phyloP scores from a whole-genome alignment of 2,329 filamentous ascomycete genomes.

The Scedosporium apiospermum region DNA sequence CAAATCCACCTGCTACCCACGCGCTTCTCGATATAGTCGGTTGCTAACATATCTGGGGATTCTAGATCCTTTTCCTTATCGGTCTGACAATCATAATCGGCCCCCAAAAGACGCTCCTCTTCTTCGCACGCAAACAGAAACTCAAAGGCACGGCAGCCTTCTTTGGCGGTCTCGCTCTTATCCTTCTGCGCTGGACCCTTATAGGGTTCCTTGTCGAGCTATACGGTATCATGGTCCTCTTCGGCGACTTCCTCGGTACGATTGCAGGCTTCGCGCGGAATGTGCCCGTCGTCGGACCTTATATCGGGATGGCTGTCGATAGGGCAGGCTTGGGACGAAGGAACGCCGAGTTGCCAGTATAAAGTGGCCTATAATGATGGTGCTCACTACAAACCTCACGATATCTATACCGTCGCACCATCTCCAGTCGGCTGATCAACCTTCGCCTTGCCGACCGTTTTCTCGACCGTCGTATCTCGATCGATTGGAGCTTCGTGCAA shows the following conservation, averaged over 20 bases:
- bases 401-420: too few relatives aligned
- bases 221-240: slow-evolving; percentile 87
- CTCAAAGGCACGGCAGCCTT: slow-evolving; percentile 86
- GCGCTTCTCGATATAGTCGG: slow-evolving; percentile 7
- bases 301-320: slow-evolving; percentile 67
- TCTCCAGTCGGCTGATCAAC: too few relatives aligned
- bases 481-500: too few relatives aligned
- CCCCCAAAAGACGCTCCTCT: slow-evolving; percentile 77
- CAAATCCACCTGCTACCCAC: neutral
- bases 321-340: slow-evolving; percentile 58
- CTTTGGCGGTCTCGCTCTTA: slow-evolving; percentile 70
- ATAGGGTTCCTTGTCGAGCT: slow-evolving; percentile 84
- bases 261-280: slow-evolving; percentile 81
- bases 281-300: slow-evolving; percentile 77
- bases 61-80: slow-evolving; percentile 90
- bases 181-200: slow-evolving; percentile 83
- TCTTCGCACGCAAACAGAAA: slow-evolving; percentile 93
- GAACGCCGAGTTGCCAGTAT: slow-evolving; percentile 72
- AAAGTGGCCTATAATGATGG: slow-evolving; percentile 16
- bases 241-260: slow-evolving; percentile 92
- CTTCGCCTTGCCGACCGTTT: too few relatives aligned
- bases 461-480: neutral
- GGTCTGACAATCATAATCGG: slow-evolving; percentile 95
- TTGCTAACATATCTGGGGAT: slow-evolving; percentile 8
- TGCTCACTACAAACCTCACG: too few relatives aligned